Percentiles rank a stretch among this genome's conserved stretches.
Evolutionary conservation across 257 asterid genomes (phyloP).

Genomic region (Verbascum thapsus): DNA sequence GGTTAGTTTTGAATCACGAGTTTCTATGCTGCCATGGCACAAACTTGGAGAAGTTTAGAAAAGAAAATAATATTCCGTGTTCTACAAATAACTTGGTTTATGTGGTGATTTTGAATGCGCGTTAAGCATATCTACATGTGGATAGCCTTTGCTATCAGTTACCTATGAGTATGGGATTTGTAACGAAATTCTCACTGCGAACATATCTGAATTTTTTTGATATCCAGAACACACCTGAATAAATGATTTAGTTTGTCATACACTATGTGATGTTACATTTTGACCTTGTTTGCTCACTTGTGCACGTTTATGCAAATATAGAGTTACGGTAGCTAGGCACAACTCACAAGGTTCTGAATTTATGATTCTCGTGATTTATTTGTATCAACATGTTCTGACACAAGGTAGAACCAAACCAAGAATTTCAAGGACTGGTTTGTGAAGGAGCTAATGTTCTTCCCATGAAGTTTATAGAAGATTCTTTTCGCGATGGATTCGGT

Average conservation of each 20-base stretch:
- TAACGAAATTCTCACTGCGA: no score
- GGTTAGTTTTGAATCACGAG: no score
- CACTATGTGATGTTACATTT: neutral
- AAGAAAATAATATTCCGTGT: neutral
- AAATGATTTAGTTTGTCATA: neutral
- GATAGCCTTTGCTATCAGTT: no score
- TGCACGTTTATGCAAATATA: neutral
- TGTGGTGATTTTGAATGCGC: no score
- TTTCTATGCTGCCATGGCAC: constrained; percentile 1
- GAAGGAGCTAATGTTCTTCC: constrained; percentile 99
- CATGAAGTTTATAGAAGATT: constrained; percentile 80
- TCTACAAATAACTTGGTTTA: neutral
- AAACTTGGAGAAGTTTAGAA: neutral
- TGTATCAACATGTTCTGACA: constrained; percentile 46
- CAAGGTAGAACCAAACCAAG: constrained; percentile 99
- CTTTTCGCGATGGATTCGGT: constrained; percentile 96
- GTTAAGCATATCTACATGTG: no score
- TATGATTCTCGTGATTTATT: constrained; percentile 31
- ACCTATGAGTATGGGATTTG: no score
- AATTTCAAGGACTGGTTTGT: constrained; percentile 94
- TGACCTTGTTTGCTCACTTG: neutral
- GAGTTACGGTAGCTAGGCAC: constrained; percentile 1
- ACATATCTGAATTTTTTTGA: no score
- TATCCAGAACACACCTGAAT: neutral
- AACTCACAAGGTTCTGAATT: constrained; percentile 12